Base-by-base conservation (phyloP, 306 rosid genomes). In the Dalbergia cultrata region DNA sequence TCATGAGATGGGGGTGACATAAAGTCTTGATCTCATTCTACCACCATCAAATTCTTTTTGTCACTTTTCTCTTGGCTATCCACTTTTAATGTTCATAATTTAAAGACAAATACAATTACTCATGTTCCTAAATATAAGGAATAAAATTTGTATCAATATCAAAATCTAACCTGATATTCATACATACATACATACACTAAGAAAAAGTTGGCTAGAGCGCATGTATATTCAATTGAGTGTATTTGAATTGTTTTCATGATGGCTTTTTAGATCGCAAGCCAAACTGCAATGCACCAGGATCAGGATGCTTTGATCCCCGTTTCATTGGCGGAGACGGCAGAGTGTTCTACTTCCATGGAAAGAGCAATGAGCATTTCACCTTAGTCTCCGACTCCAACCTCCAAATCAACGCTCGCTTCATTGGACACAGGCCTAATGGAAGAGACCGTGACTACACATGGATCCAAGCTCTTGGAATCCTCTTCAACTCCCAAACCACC, bases 251-350 rank as follows among this genome's bases (percentile, higher is more conserved):
- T 26, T 26, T 37, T 37, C 7, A 37, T 37, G 3, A 7, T 79
- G 71, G 26, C 37, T 58, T 13, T 57, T 7, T n/a, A 65, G 86
- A 68, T 1, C 86, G 83, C 41, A 85, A 85, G 43, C 86, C 89
- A 31, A 88, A 86, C 77, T 85, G 89, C 81, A 83, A 88, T 50
- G 81, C 89, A 35, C 89, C 88, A 3, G 91, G 91, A 83, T 78
- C 89, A 53, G 88, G 88, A 68, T 85, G 88, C 62, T 71, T 69
- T 35, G 91, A 85, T 68, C 91, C 91, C 0, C 84, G 85, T 8
- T 85, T 88, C 87, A 78, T 85, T 5, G 89, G 89, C 0, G 91
- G 91, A 12, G 86, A 88, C 61, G 88, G 88, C 5, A 66, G 86
- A 62, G 89, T 88, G 16, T 88, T 85, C 81, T 85, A 85, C 43